Evolutionary conservation across 2,329 filamentous ascomycete species (phyloP).

Genomic region (Annulohypoxylon truncatum): DNA sequence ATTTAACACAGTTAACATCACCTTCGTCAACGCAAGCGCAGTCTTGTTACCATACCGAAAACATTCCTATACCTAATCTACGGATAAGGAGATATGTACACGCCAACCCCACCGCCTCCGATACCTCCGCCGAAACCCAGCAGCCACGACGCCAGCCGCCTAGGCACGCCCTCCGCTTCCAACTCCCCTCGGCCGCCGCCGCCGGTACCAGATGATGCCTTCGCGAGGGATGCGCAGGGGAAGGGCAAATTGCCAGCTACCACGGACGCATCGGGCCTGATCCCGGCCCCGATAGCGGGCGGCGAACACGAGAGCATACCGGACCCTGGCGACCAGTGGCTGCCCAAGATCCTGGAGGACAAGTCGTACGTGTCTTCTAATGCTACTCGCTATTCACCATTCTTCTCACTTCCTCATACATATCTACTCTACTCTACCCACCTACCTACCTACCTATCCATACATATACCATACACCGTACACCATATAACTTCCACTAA

Average conservation of each 20-base stretch:
- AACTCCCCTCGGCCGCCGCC: constrained; percentile 60
- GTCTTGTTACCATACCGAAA: not conserved
- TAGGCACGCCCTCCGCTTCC: constrained; percentile 69
- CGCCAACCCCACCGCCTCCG: constrained; percentile 69
- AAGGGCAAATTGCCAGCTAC: constrained; percentile 40
- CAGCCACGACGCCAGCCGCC: constrained; percentile 75
- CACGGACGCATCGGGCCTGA: constrained; percentile 48
- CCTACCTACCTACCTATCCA: not conserved
- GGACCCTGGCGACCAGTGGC: constrained; percentile 78
- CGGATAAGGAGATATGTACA: constrained; percentile 41
- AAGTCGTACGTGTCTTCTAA: constrained; percentile 75
- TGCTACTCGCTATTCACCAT: constrained; percentile 16
- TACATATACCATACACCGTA: too few species aligned
- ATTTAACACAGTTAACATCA: not conserved
- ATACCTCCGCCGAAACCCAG: constrained; percentile 78
- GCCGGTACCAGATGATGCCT: constrained; percentile 50
- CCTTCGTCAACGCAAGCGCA: not conserved
- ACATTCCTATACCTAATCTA: not conserved
- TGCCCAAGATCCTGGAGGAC: constrained; percentile 80
- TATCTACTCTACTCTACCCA: too few species aligned
- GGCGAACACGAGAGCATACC: constrained; percentile 53
- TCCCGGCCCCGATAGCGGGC: constrained; percentile 46
- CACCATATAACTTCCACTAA: not conserved
- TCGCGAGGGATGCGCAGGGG: constrained; percentile 39
- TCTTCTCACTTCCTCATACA: not conserved